Base-by-base conservation (phyloP, 495 filamentous ascomycete genomes). In the Hyaloscypha bicolor region DNA sequence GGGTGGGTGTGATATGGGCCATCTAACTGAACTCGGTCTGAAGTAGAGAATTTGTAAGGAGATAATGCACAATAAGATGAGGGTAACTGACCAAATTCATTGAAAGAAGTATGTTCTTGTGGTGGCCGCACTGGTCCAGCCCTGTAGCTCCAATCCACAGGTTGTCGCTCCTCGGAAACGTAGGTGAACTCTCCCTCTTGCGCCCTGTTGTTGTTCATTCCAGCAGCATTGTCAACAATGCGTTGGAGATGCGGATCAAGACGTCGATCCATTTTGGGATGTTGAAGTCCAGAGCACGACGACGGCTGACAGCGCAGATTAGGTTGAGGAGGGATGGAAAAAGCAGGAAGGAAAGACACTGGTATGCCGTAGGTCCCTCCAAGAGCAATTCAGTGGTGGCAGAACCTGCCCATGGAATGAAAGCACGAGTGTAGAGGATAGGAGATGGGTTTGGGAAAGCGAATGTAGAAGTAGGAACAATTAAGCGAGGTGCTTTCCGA, bases 161-260 rank as follows among this genome's bases (percentile, higher is more conserved):
- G 5, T 35, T 42, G 48, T 55, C 42, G 32, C 14, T 70, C 63
- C 53, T 9, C n/a, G 32, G 51, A 22, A 19, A 57, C 9, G 33
- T 62, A 69, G 30, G 25, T 58, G 51, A 62, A 63, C 25, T 3
- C 37, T 35, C 3, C 6, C 4, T 25, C 32, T 32, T 62, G 63
- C 22, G 22, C 14, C 35, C 58, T 33, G 1, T 69, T 59, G 35
- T 4, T n/a, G 25, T 55, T 63, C 37, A 52, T 29, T 4, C 42
- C 51, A 16, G 66, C 32, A 55, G 65, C 59, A 65, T 69, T 64
- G 8, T 65, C 55, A 59, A 65, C 35, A 48, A 72, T 69, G 8
- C 64, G 66, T 52, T 72, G 70, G 32, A 69, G 51, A 58, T 65
- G 39, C 30, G 66, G 58, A 67, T 72, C 63, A 5, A 68, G 25